Percentiles rank a stretch among this genome's conserved stretches.
These are phyloP conservation scores for Zymoseptoria ardabiliae DNA, from an alignment of 2,329 filamentous ascomycete species.

Conservation along the genomic window DNA sequence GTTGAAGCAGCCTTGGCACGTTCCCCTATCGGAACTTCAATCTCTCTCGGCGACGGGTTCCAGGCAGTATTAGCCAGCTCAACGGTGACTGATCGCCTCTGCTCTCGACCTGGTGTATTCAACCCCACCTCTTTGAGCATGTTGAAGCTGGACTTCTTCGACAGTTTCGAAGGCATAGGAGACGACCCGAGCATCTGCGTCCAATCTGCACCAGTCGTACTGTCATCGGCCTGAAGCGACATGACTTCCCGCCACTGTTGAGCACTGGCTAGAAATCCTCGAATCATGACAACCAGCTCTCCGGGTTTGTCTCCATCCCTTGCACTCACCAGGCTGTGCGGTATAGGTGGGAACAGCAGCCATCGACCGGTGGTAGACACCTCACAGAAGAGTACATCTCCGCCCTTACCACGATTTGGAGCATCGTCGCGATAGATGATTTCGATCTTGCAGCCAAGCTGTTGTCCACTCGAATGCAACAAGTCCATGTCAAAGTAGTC, in stretches of 20 bases:
- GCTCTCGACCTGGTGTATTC: constrained; percentile 8
- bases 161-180: constrained; percentile 51
- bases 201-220: constrained; percentile 78
- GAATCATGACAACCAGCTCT: constrained; percentile 80
- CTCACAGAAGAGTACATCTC: constrained; percentile 89
- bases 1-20: constrained; percentile 42
- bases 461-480: constrained; percentile 80
- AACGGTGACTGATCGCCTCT: constrained; percentile 8
- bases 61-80: constrained; percentile 13
- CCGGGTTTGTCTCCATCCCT: constrained; percentile 64
- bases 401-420: constrained; percentile 56
- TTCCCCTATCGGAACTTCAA: constrained; percentile 58
- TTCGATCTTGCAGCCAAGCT: constrained; percentile 83
- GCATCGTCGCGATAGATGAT: constrained; percentile 76
- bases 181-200: constrained; percentile 68
- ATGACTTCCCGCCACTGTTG: constrained; percentile 78
- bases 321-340: constrained; percentile 65
- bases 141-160: constrained; percentile 47
- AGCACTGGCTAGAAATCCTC: constrained; percentile 55
- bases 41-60: constrained; percentile 38
- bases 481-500: constrained; percentile 85
- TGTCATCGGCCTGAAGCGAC: constrained; percentile 66
- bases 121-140: constrained; percentile 17
- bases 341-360: constrained; percentile 87
- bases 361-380: constrained; percentile 70